phyloP scores from a whole-genome alignment of 2,329 filamentous ascomycete species.

The Boeremia exigua region DNA sequence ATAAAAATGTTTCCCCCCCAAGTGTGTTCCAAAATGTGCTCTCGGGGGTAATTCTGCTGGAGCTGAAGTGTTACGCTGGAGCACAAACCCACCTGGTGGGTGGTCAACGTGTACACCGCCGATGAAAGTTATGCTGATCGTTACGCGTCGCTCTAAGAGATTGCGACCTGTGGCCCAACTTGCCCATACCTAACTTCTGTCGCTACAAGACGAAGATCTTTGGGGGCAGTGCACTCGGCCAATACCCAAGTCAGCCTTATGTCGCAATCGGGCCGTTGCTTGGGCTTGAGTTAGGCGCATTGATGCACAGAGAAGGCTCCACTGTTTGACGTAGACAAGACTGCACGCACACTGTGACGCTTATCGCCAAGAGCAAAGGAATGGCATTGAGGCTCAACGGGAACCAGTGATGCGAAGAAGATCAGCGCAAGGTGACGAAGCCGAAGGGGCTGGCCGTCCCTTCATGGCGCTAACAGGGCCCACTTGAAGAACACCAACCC shows the following conservation, averaged over 20 bases:
- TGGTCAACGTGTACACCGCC: conserved; percentile 1
- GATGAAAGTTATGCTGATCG: conserved; percentile 6
- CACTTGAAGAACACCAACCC: neutral
- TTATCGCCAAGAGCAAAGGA: conserved; percentile 7
- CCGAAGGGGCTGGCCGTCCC: conserved; percentile 11
- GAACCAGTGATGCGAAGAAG: neutral
- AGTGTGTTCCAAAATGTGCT: conserved; percentile 8
- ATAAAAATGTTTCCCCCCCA: conserved; percentile 1
- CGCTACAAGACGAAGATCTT: neutral
- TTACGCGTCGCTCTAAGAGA: conserved; percentile 11
- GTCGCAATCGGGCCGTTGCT: conserved; percentile 5
- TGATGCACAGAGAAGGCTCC: conserved; percentile 1
- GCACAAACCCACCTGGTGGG: neutral
- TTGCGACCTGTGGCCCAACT: conserved; percentile 13
- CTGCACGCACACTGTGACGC: neutral
- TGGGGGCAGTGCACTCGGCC: conserved; percentile 9
- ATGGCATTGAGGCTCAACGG: conserved; percentile 15
- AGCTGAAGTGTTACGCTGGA: neutral
- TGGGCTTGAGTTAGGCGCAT: neutral
- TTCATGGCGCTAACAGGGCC: neutral
- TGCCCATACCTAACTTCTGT: conserved; percentile 1
- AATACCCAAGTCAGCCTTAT: conserved; percentile 2
- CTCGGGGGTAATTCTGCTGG: neutral
- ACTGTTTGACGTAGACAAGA: conserved; percentile 13
- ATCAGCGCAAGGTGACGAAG: conserved; percentile 17